Conservation (phyloP, 768 basidiomycete species). For the Daedaleopsis sinensis region DNA sequence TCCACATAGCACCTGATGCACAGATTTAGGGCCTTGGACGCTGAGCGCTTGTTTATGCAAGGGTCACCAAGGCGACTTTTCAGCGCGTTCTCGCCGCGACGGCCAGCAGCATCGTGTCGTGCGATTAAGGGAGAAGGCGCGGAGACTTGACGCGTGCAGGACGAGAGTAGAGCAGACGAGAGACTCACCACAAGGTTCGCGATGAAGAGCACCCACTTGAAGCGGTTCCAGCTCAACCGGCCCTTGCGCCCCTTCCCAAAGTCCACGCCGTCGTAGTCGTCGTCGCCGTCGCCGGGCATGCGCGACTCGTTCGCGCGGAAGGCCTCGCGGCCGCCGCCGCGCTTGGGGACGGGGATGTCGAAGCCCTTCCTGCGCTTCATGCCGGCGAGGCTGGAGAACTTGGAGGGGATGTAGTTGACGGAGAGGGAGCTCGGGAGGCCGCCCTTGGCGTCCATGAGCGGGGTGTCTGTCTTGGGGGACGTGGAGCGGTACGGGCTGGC, state of each 20-base stretch:
- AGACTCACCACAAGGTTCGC: conserved; percentile 59
- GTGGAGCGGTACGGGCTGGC: conserved; percentile 29
- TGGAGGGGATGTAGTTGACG: conserved; percentile 76
- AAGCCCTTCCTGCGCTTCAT: conserved; percentile 40
- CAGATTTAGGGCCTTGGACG: neutral
- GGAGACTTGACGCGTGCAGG: neutral
- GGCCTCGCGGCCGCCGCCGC: conserved; percentile 73
- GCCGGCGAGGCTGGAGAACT: conserved; percentile 61
- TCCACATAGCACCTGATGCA: neutral
- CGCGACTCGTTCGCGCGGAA: conserved; percentile 41
- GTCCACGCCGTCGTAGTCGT: conserved; percentile 41
- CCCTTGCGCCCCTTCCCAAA: conserved; percentile 45
- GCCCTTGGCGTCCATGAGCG: conserved; percentile 23
- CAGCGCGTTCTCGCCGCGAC: neutral
- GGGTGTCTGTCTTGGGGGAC: conserved; percentile 28
- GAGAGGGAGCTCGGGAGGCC: conserved; percentile 45
- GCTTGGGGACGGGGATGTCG: conserved; percentile 51
- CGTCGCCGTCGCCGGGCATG: conserved; percentile 41
- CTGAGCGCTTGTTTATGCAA: neutral
- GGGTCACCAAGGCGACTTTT: neutral
- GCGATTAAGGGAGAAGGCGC: neutral
- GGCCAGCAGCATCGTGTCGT: neutral
- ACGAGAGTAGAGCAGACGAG: neutral
- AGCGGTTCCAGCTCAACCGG: conserved; percentile 73
- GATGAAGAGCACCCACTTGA: conserved; percentile 80